Base-by-base conservation (phyloP, 805 yeast genomes). In the Pichia membranifaciens region DNA sequence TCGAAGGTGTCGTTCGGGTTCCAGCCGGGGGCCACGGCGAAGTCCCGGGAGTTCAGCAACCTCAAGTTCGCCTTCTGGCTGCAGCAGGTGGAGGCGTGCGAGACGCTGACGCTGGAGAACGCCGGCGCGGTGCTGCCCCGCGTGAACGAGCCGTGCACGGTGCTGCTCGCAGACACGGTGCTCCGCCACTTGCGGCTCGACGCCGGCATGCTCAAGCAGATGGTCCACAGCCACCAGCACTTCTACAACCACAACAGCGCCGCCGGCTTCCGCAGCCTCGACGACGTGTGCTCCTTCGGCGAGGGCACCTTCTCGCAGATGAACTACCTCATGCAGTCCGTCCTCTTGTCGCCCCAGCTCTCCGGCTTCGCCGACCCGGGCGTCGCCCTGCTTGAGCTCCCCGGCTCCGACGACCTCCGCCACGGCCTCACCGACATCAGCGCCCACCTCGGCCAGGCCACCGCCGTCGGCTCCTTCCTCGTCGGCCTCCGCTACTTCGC, bases 381-480 rank as follows among this genome's bases (percentile, higher is more conserved):
- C 0, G 71, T 76, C 13, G 60, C 65, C 36, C 58, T 79, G 29
- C 61, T 84, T 31, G 79, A 76, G 50, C 58, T 64, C 21, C 72
- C 79, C 38, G 77, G 74, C 49, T 40, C 57, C 0, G 46, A 46
- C 7, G 43, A 43, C 8, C 38, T 61, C 15, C 50, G 59, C 37
- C 62, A 63, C 16, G 54, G 61, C 5, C 65, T 79, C 8, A 72
- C 79, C 31, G 87, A 84, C 51, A 74, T 82, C 9, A 75, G 80
- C 10, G 93, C 95, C 0, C 95, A 87, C 64, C 65, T 87, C 34
- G 96, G 96, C 6, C 95, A 87, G 61, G 86, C 93, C 1, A 76
- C 83, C 0, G 82, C 89, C 0, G 71, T 87, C 12, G 81, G 87
- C 1, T 73, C 84, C 2, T 71, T 78, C 63, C 70, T 87, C 13